Percentiles rank a stretch among this genome's conserved stretches.
Conservation (phyloP, 2,329 filamentous ascomycete genomes). For the Amauroascus niger region DNA sequence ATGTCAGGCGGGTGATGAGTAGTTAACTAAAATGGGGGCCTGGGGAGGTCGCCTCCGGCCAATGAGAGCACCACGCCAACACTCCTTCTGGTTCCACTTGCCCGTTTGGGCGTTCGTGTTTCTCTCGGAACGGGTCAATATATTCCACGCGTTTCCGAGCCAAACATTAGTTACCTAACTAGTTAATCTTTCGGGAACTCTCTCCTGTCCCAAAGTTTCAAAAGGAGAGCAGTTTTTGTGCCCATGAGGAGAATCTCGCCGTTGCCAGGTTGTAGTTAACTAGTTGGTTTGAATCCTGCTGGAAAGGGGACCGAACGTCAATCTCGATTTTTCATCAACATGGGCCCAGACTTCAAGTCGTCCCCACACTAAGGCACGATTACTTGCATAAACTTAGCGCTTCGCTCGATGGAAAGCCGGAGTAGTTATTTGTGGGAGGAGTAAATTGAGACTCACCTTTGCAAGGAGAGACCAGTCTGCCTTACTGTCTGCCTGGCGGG, state of each 20-base stretch:
- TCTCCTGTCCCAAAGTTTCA: neutral
- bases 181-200: no score
- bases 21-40: neutral
- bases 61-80: neutral
- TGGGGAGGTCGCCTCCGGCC: neutral
- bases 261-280: neutral
- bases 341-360: neutral
- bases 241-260: neutral
- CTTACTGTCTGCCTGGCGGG: neutral
- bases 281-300: neutral
- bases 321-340: neutral
- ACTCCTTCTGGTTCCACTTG: neutral
- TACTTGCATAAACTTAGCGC: neutral
- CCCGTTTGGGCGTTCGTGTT: neutral
- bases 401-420: no score
- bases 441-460: no score
- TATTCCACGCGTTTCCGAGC: constrained; percentile 4
- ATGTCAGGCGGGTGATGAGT: neutral
- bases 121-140: neutral
- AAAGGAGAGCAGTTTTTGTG: no score
- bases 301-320: neutral
- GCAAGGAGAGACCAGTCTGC: neutral
- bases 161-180: no score
- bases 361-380: neutral
- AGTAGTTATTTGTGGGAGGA: no score